Evolutionary conservation across 257 asterid genomes (phyloP), one percentile per base, ranked within the genome.

Genomic region (Capsicum pubescens): DNA sequence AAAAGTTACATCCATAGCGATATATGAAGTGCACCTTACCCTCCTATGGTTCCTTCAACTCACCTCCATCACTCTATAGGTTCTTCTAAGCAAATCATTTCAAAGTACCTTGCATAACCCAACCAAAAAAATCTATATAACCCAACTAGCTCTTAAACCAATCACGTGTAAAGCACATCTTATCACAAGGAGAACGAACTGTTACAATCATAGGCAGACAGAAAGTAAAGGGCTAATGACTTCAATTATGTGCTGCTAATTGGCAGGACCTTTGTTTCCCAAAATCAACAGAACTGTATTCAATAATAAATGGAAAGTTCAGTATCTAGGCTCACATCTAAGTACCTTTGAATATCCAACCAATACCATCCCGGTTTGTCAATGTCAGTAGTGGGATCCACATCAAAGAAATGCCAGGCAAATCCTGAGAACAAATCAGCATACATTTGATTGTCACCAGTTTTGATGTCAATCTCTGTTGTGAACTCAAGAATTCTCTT

Each of bases 361-460:
- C 77, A 69, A 39, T 69, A 69, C 0, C 54, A 15, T 69, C 77
- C 77, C 32, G 77, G 77, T 42, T 39, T 69, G 55, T 69, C 77
- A 69, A 69, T 69, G 77, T 69, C 32, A 69, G 8, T 39, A 54
- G 42, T 69, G 21, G 77, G 78, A 69, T 69, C 78, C 78, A 69
- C 32, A 6, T 69, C 78, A 69, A 69, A 69, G 78, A 69, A 39
- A 69, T 69, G 78, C 78, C 78, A 69, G 55, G 78, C 55, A 69
- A 69, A 39, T 42, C 32, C 55, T 42, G 55, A 42, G 55, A 69
- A 69, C 32, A 39, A 9, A 69, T 9, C 16, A 39, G 52, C 54
- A 69, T 15, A 69, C 55, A 2, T 69, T 15, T 69, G 78, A 69
- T 69, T 16, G 14, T 42, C 32, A 69, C 78, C 3, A 39, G 78